phyloP scores from a whole-genome alignment of 2,329 filamentous ascomycete species.

The Rutstroemia sp. region DNA sequence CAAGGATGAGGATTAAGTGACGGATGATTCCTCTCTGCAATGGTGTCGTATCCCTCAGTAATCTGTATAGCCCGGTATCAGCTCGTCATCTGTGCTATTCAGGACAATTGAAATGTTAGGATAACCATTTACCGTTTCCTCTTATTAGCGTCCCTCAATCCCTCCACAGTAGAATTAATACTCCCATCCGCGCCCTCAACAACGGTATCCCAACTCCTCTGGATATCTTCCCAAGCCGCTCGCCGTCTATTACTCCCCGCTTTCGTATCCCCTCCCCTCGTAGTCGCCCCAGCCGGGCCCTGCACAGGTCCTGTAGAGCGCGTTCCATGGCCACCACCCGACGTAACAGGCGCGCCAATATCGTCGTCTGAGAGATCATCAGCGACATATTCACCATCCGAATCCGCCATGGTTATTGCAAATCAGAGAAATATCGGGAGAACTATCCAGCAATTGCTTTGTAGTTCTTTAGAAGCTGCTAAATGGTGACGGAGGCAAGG shows the following conservation, averaged over 20 bases:
- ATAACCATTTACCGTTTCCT: conserved; percentile 51
- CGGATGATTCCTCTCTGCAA: conserved; percentile 95
- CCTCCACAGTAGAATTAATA: conserved; percentile 64
- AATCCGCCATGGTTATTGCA: conserved; percentile 54
- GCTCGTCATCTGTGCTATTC: not conserved
- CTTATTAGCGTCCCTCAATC: conserved; percentile 74
- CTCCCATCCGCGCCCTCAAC: conserved; percentile 74
- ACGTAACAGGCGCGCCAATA: conserved; percentile 33
- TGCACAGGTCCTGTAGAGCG: conserved; percentile 25
- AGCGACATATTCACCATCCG: conserved; percentile 62
- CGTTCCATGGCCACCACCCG: conserved; percentile 21
- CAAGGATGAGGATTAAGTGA: conserved; percentile 85
- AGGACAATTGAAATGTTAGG: not conserved
- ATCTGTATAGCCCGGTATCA: conserved; percentile 38
- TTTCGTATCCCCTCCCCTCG: conserved; percentile 24
- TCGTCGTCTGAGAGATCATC: conserved; percentile 61
- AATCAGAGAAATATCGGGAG: not conserved
- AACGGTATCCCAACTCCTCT: conserved; percentile 64
- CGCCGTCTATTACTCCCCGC: conserved; percentile 33
- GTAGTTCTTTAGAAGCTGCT: no score
- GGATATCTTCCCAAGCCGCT: conserved; percentile 60
- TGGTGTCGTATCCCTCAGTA: conserved; percentile 89
- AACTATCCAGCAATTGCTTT: no score
- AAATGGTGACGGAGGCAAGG: not conserved
- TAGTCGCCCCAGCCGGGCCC: conserved; percentile 21